These are phyloP conservation scores for Perkinsus chesapeaki DNA, from an alignment of 169 alveolate species.

Conservation along the genomic window DNA sequence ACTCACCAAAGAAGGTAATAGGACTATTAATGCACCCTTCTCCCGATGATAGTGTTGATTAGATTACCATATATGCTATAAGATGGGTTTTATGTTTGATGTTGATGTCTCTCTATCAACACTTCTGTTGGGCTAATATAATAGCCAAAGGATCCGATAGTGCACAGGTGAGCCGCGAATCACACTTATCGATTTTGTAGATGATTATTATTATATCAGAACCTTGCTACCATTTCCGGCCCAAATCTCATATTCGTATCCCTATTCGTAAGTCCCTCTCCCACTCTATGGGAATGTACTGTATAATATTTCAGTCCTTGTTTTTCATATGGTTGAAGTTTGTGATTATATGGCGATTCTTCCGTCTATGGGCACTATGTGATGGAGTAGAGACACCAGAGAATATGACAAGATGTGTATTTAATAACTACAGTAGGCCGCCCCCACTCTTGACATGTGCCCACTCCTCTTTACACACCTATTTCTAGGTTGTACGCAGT, in stretches of 20 bases:
- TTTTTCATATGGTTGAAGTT: constrained; percentile 58
- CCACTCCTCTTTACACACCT: too few species aligned
- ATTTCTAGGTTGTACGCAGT: constrained; percentile 24
- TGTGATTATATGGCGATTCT: constrained; percentile 50
- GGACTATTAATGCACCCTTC: not conserved
- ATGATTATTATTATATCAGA: constrained; percentile 18
- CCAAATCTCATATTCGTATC: not conserved
- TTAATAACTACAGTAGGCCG: constrained; percentile 45
- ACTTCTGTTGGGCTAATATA: constrained; percentile 42
- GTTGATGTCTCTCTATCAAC: constrained; percentile 16
- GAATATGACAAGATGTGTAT: constrained; percentile 61
- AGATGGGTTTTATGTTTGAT: constrained; percentile 20
- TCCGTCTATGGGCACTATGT: constrained; percentile 51
- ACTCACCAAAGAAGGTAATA: not conserved
- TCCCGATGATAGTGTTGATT: constrained; percentile 13
- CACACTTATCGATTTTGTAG: constrained; percentile 9
- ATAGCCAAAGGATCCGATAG: constrained; percentile 33
- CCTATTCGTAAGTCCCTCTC: not conserved
- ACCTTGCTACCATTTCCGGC: not conserved
- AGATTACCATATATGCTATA: constrained; percentile 30
- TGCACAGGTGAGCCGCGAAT: constrained; percentile 25
- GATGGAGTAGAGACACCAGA: constrained; percentile 59
- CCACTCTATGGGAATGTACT: not conserved
- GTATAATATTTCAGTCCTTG: constrained; percentile 31
- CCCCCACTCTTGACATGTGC: not conserved